phyloP scores from a whole-genome alignment of 2,329 filamentous ascomycete species.

The Botryotinia narcissicola region DNA sequence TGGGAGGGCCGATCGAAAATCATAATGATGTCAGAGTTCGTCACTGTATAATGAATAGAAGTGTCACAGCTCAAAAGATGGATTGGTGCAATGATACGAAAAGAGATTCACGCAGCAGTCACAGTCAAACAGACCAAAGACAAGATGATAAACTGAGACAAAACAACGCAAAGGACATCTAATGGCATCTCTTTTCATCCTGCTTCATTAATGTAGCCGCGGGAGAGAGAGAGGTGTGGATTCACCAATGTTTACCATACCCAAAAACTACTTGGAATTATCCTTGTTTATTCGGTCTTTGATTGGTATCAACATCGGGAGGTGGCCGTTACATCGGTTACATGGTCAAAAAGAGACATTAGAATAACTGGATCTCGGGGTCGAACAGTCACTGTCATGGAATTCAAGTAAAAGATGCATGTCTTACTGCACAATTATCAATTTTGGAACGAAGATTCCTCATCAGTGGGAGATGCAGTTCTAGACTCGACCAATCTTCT shows the following conservation, averaged over 20 bases:
- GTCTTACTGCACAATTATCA: background rate
- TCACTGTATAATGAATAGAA: background rate
- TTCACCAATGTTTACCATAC: background rate
- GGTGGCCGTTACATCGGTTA: background rate
- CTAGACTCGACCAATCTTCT: background rate
- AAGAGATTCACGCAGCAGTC: background rate
- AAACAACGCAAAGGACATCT: background rate
- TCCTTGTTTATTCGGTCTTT: background rate
- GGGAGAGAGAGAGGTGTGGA: background rate
- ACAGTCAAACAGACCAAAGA: background rate
- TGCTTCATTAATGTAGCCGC: background rate
- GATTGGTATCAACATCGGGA: background rate
- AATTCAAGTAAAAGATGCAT: background rate
- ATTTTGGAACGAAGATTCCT: background rate
- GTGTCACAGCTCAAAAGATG: background rate
- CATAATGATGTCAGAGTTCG: conserved; percentile 1
- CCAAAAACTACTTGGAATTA: background rate
- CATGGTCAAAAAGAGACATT: background rate
- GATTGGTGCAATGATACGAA: background rate
- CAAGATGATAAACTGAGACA: background rate
- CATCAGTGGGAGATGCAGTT: background rate
- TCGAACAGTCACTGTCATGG: background rate
- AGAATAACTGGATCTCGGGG: background rate
- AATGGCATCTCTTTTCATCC: background rate
- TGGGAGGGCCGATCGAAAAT: background rate